Evolutionary conservation across 2,329 filamentous ascomycete genomes (phyloP), one percentile per base, ranked within the genome.

Genomic region (Botrytis elliptica): DNA sequence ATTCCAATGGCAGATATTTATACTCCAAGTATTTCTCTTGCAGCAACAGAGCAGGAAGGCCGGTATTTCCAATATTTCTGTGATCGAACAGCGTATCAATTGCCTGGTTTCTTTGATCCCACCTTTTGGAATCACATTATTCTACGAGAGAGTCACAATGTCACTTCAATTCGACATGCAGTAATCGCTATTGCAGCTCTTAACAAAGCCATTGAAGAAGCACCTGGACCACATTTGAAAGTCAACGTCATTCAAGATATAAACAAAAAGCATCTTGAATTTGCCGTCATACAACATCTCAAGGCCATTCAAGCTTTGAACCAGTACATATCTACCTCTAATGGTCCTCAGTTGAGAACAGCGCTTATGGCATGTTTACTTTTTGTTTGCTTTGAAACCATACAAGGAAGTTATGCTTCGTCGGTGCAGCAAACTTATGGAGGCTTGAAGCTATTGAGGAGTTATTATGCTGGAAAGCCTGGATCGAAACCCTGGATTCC

Each of bases 181-280:
- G 88, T 91, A n/a, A 85, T 92, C 44, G 90, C 90, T 7, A 83
- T 92, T 7, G 90, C 89, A 25, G 89, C 89, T 4, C 82, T 92
- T 40, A 91, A 91, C 79, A 90, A 90, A 80, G 90, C 89, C 4
- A 79, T 91, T 6, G 88, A 90, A 77, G 74, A 57, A 52, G 78
- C 81, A 18, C 77, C 77, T 16, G 77, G 78, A 1, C 72, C 77
- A 18, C 67, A 71, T 73, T 74, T 79, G 70, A 82, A 79, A 74
- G 77, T 78, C 64, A 81, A 80, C 22, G 80, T 84, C 46, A 77
- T 80, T n/a, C 78, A 80, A 60, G 82, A 85, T 44, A 83, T 84
- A 69, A 83, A 86, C 4, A 81, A 81, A 73, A 81, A 79, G 22
- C 89, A 91, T 77, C 89, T 88, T 85, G 85, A 89, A 75, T 84